Percentiles rank a stretch among this genome's conserved stretches.
Conservation (phyloP, 805 yeast species). For the Teunomyces atbi region DNA sequence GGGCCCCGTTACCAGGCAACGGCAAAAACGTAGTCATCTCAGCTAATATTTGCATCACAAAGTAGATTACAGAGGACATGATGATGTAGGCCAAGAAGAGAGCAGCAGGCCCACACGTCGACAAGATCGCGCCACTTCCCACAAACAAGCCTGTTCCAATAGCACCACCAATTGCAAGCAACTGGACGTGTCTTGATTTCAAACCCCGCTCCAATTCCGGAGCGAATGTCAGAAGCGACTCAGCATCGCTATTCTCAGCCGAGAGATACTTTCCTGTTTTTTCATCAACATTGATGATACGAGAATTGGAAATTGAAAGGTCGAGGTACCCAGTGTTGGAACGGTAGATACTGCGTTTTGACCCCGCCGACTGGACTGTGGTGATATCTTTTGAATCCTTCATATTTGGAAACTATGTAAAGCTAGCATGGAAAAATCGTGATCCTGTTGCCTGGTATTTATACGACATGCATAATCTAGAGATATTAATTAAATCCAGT, state of each 20-base stretch:
- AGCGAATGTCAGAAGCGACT: slow-evolving; percentile 16
- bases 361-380: slow-evolving; percentile 14
- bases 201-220: slow-evolving; percentile 15
- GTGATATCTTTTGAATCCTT: background rate
- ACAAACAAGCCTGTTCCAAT: slow-evolving; percentile 25
- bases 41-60: slow-evolving; percentile 32
- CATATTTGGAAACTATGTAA: background rate
- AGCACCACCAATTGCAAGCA: slow-evolving; percentile 19
- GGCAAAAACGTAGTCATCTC: slow-evolving; percentile 36
- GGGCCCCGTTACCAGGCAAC: slow-evolving; percentile 34
- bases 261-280: slow-evolving; percentile 17
- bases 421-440: no score
- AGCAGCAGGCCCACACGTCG: slow-evolving; percentile 18
- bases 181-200: slow-evolving; percentile 14
- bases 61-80: slow-evolving; percentile 21
- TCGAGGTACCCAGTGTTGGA: slow-evolving; percentile 23
- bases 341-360: slow-evolving; percentile 26
- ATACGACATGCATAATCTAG: slow-evolving; percentile 1
- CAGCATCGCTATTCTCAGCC: slow-evolving; percentile 14
- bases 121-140: slow-evolving; percentile 25
- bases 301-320: slow-evolving; percentile 20
- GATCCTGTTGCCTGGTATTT: background rate
- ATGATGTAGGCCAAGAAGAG: slow-evolving; percentile 17
- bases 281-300: slow-evolving; percentile 20
- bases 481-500: background rate